Conservation (phyloP, 75 land plant genomes). For the Picea sitchensis region DNA sequence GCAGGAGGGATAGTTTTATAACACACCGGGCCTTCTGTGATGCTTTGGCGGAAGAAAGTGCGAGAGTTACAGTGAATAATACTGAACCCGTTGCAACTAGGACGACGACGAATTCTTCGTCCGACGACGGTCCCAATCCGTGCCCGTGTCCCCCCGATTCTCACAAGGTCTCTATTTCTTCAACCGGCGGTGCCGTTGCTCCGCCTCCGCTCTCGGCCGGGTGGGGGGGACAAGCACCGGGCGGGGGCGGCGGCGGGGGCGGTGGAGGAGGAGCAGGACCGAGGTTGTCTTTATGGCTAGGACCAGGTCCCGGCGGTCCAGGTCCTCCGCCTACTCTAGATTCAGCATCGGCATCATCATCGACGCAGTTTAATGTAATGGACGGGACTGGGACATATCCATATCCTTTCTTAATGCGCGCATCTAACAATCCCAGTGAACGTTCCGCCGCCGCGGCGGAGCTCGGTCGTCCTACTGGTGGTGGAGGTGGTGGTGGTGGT, state of each 20-base stretch:
- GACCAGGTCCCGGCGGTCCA: conserved; percentile 18
- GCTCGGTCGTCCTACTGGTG: conserved; percentile 11
- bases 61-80: conserved; percentile 15
- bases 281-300: conserved; percentile 26
- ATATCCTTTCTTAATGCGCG: neutral
- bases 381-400: conserved; percentile 9
- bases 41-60: conserved; percentile 75
- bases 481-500: conserved; percentile 4
- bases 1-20: conserved; percentile 79
- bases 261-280: conserved; percentile 19
- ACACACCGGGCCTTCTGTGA: conserved; percentile 79
- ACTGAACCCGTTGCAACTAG: neutral
- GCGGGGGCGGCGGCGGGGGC: conserved; percentile 22
- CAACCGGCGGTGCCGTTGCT: neutral
- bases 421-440: too few relatives aligned
- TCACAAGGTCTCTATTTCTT: neutral
- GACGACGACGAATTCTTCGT: conserved; percentile 16
- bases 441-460: conserved; percentile 1
- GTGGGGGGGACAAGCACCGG: neutral
- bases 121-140: conserved; percentile 9
- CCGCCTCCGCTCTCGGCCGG: conserved; percentile 9
- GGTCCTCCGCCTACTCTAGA: conserved; percentile 8
- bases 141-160: conserved; percentile 7
- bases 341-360: neutral
- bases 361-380: neutral